phyloP scores from a whole-genome alignment of 805 yeast genomes.

The Debaryomyces tyrocola region DNA sequence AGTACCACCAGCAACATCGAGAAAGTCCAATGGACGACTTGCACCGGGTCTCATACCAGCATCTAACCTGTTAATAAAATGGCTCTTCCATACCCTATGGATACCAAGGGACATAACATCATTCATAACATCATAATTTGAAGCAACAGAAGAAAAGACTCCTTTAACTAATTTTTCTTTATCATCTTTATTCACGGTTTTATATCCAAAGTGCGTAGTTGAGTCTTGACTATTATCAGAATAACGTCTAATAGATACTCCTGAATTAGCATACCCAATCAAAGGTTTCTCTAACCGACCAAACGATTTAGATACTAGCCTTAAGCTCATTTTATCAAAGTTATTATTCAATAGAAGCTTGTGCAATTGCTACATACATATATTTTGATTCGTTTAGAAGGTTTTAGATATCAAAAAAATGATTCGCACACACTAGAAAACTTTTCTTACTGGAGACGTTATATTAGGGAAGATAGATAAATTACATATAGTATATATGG shows the following conservation, averaged over 20 bases:
- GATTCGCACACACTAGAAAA: neutral
- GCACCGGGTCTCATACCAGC: slow-evolving; percentile 92
- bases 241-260: slow-evolving; percentile 1
- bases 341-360: neutral
- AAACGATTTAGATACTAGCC: slow-evolving; percentile 3
- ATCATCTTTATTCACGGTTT: slow-evolving; percentile 73
- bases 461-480: neutral
- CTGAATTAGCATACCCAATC: neutral
- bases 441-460: neutral
- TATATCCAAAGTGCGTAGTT: slow-evolving; percentile 93
- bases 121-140: slow-evolving; percentile 93
- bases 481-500: neutral
- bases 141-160: slow-evolving; percentile 93
- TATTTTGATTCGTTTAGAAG: too few species aligned
- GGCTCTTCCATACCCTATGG: slow-evolving; percentile 93
- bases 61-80: slow-evolving; percentile 82
- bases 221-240: slow-evolving; percentile 16
- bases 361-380: too few species aligned
- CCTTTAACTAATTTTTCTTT: slow-evolving; percentile 83
- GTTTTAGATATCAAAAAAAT: neutral
- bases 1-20: slow-evolving; percentile 98
- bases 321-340: slow-evolving; percentile 6
- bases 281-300: slow-evolving; percentile 1
- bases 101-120: slow-evolving; percentile 97
- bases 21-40: slow-evolving; percentile 72